Percentiles rank a stretch among this genome's conserved stretches.
These are phyloP conservation scores for Backusella morwellensis DNA, from an alignment of 192 early-diverging fungal species.

Conservation along the genomic window DNA sequence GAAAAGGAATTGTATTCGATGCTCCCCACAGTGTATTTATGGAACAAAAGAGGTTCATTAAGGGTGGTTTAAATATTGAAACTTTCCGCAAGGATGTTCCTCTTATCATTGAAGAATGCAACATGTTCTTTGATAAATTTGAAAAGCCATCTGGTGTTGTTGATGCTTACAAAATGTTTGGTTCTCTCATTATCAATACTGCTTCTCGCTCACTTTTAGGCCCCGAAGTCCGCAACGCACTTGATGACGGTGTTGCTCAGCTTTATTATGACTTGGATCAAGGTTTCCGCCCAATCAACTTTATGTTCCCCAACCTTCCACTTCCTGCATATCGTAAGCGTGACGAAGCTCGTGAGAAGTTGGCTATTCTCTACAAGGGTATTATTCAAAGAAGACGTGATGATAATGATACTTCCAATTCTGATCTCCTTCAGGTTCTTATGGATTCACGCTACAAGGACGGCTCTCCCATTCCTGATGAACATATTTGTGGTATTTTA, in stretches of 20 bases:
- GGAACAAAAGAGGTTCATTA: conserved; percentile 99
- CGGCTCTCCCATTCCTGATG: conserved; percentile 79
- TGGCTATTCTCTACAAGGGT: conserved; percentile 72
- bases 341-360: conserved; percentile 78
- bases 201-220: conserved; percentile 93
- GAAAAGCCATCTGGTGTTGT: conserved; percentile 52
- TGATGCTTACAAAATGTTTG: conserved; percentile 79
- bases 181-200: conserved; percentile 92
- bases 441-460: conserved; percentile 88
- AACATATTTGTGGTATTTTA: conserved; percentile 89
- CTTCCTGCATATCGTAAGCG: conserved; percentile 82
- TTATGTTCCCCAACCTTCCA: conserved; percentile 90
- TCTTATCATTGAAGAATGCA: conserved; percentile 78
- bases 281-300: conserved; percentile 92
- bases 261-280: conserved; percentile 93
- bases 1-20: conserved; percentile 93
- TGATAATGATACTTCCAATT: conserved; percentile 19
- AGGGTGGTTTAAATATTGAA: conserved; percentile 82
- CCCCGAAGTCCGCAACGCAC: conserved; percentile 81
- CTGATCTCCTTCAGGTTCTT: conserved; percentile 78
- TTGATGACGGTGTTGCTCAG: conserved; percentile 69
- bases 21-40: conserved; percentile 87
- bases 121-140: conserved; percentile 74
- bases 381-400: conserved; percentile 81
- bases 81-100: conserved; percentile 88